These are phyloP conservation scores for Pichia manshurica DNA, from an alignment of 805 yeast genomes.

Conservation along the genomic window DNA sequence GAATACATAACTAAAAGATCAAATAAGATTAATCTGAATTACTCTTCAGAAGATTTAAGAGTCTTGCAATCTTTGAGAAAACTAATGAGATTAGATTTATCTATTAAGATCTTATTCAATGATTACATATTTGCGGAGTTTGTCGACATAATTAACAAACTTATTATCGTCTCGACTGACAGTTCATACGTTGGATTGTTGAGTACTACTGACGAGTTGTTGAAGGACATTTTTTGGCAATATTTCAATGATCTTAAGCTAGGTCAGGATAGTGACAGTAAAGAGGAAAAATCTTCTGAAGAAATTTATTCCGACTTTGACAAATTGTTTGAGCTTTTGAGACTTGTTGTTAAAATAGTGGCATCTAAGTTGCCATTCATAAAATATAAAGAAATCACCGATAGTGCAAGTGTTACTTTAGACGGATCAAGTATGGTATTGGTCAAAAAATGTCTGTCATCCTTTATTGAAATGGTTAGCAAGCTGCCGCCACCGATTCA, in stretches of 20 bases:
- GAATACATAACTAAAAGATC: conserved; percentile 56
- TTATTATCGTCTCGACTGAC: conserved; percentile 50
- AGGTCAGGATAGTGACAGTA: background rate
- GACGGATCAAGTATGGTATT: conserved; percentile 33
- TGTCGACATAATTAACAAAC: conserved; percentile 68
- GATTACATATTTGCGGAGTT: conserved; percentile 70
- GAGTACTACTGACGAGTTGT: conserved; percentile 43
- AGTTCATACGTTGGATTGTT: conserved; percentile 32
- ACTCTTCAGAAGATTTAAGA: conserved; percentile 22
- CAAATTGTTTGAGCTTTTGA: conserved; percentile 72
- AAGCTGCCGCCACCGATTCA: conserved; percentile 64
- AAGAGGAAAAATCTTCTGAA: conserved; percentile 31
- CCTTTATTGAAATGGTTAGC: conserved; percentile 56
- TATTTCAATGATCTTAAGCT: conserved; percentile 37
- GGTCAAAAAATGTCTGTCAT: conserved; percentile 44
- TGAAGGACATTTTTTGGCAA: conserved; percentile 34
- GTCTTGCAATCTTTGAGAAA: conserved; percentile 49
- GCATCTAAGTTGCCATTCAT: conserved; percentile 56
- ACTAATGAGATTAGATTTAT: conserved; percentile 50
- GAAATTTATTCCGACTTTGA: conserved; percentile 56
- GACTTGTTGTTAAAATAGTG: conserved; percentile 62
- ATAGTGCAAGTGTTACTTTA: conserved; percentile 19
- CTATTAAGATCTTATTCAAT: conserved; percentile 55
- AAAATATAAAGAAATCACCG: conserved; percentile 37
- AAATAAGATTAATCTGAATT: conserved; percentile 15